Conservation (phyloP, 2,329 filamentous ascomycete species). For the Botryotinia convoluta region DNA sequence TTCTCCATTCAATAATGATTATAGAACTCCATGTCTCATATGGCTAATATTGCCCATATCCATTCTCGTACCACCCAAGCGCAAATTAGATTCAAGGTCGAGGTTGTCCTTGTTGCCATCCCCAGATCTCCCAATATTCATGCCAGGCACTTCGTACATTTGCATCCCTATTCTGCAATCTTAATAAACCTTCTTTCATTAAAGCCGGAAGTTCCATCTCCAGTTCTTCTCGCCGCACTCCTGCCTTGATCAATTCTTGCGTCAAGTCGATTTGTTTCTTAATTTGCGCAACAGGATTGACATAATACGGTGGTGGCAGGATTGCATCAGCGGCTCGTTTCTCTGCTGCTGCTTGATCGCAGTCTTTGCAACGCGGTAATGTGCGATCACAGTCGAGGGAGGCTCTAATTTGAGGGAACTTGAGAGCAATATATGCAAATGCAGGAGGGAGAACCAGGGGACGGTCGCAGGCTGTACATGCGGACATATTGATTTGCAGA, state of each 20-base stretch:
- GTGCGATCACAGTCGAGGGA: conserved; percentile 27
- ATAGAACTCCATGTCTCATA: background rate
- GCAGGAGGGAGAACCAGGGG: conserved; percentile 27
- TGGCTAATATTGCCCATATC: background rate
- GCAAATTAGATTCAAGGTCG: background rate
- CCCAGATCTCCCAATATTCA: conserved; percentile 35
- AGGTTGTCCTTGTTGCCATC: conserved; percentile 20
- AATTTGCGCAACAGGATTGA: conserved; percentile 23
- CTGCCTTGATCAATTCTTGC: conserved; percentile 24
- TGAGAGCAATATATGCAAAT: conserved; percentile 21
- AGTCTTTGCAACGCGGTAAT: conserved; percentile 30
- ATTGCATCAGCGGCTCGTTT: conserved; percentile 25
- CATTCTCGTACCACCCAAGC: background rate
- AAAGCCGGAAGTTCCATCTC: conserved; percentile 21
- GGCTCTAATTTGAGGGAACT: conserved; percentile 24
- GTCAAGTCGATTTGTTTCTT: conserved; percentile 26
- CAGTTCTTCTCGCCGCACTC: conserved; percentile 25
- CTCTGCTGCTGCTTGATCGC: conserved; percentile 28
- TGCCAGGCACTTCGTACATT: conserved; percentile 28
- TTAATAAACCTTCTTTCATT: conserved; percentile 19
- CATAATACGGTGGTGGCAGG: conserved; percentile 21
- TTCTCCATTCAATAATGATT: background rate
- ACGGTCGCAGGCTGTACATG: conserved; percentile 17
- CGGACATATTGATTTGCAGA: conserved; percentile 12
- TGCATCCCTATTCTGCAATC: conserved; percentile 20